Base-by-base conservation (phyloP, 306 rosid genomes). In the Erythrophleum fordii region DNA sequence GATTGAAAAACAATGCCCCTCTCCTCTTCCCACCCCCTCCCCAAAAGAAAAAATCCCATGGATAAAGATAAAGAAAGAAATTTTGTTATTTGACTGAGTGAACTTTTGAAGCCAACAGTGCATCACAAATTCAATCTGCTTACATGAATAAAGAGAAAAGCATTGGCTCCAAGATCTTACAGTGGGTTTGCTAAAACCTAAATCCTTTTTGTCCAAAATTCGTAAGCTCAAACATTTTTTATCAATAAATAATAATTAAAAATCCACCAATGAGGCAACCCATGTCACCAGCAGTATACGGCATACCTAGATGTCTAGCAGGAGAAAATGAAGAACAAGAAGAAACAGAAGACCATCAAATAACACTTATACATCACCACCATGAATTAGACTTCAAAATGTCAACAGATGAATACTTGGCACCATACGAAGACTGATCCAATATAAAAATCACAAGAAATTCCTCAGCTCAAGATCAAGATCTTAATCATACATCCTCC, bases 401-500 rank as follows among this genome's bases (percentile, higher is more conserved):
- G n/a, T 65, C 46, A 64, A 18, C 41, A 65, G 28, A 65, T 34
- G 46, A 65, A 65, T 65, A 5, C 46, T 35, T 3, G 26, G 46
- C 48, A 65, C 70, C 1, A 35, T 35, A 3, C 3, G 14, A 65
- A 35, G 70, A 35, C 18, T n/a, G 46, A 18, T 65, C 14, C n/a
- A 65, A 35, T 18, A 65, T 64, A 35, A 34, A 65, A 31, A 67
- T 34, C 76, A 55, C 26, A 35, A 76, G 74, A 45, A 62, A 41
- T 20, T 58, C 17, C 69, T 59, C 35, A 22, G 61, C 31, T 77
- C 61, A 76, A 49, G 52, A 61, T 41, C 48, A 49, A 81, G 76
- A 20, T 22, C 39, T 77, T 78, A 70, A 56, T 77, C 65, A 41
- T 7, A 53, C 26, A 80, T 76, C 58, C 48, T 61, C 71, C 49